A percentile compares a stretch with the other conserved stretches of the same genome.
These are phyloP conservation scores for Rickenella mellea DNA, from an alignment of 768 basidiomycete species.

Conservation along the genomic window DNA sequence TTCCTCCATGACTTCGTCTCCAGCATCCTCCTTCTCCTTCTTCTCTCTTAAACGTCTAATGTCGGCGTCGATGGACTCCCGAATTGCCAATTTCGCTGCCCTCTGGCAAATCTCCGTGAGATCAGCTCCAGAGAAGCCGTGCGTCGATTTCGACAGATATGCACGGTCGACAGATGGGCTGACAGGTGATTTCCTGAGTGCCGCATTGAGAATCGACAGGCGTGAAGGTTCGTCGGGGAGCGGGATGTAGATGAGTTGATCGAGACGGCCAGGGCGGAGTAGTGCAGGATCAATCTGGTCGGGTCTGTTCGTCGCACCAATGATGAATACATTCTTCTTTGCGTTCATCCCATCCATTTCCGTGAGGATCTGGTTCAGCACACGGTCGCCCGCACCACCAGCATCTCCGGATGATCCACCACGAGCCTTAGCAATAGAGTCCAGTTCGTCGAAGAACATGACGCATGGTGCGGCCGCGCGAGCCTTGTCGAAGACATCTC, in stretches of 20 bases:
- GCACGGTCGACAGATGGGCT: slow-evolving; percentile 69
- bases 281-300: slow-evolving; percentile 93
- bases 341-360: slow-evolving; percentile 99
- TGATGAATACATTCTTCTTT: slow-evolving; percentile 99
- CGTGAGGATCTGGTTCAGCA: slow-evolving; percentile 92
- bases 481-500: slow-evolving; percentile 99
- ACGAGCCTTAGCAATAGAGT: slow-evolving; percentile 97
- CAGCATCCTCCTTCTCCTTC: slow-evolving; percentile 71
- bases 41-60: slow-evolving; percentile 71
- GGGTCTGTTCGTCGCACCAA: slow-evolving; percentile 93
- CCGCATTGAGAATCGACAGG: slow-evolving; percentile 82
- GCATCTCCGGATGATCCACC: slow-evolving; percentile 80
- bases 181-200: slow-evolving; percentile 88
- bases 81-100: slow-evolving; percentile 93
- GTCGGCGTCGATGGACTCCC: slow-evolving; percentile 90
- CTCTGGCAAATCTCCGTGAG: slow-evolving; percentile 99
- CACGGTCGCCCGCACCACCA: slow-evolving; percentile 96
- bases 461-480: slow-evolving; percentile 98
- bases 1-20: slow-evolving; percentile 58
- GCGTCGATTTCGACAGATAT: slow-evolving; percentile 87
- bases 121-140: slow-evolving; percentile 99
- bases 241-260: slow-evolving; percentile 99
- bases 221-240: slow-evolving; percentile 92
- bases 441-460: slow-evolving; percentile 99
- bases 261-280: slow-evolving; percentile 94